Evolutionary conservation across 2,329 filamentous ascomycete genomes (phyloP).

Genomic region (Colletotrichum cordylinicola): DNA sequence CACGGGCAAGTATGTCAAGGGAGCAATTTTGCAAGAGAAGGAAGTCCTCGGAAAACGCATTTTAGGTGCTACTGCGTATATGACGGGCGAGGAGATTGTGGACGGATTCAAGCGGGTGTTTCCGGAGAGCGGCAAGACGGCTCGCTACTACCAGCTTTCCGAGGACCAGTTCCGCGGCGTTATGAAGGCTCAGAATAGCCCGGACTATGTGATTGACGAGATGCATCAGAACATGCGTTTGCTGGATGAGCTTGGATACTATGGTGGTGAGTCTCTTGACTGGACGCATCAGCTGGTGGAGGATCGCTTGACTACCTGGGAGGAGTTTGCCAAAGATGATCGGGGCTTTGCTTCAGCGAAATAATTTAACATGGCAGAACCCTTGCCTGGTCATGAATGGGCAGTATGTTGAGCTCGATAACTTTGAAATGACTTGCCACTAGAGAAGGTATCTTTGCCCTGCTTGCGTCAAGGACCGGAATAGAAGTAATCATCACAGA

Average conservation of each 20-base stretch:
- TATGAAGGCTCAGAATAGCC: slow-evolving; percentile 26
- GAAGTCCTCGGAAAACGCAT: slow-evolving; percentile 35
- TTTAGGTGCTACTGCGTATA: slow-evolving; percentile 40
- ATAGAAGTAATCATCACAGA: too few relatives aligned
- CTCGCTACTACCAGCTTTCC: slow-evolving; percentile 33
- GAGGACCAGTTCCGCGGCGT: slow-evolving; percentile 40
- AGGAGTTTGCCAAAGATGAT: slow-evolving; percentile 38
- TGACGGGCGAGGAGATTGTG: slow-evolving; percentile 35
- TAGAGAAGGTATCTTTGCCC: too few relatives aligned
- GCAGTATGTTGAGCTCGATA: too few relatives aligned
- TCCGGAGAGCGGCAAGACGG: slow-evolving; percentile 38
- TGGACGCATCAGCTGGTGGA: slow-evolving; percentile 37
- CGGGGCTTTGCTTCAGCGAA: slow-evolving; percentile 31
- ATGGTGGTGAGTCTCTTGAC: slow-evolving; percentile 35
- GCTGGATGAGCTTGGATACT: slow-evolving; percentile 47
- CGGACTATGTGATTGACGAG: slow-evolving; percentile 35
- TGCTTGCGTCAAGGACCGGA: too few relatives aligned
- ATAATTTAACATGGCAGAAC: too few relatives aligned
- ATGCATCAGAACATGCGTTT: slow-evolving; percentile 47
- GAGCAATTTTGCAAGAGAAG: slow-evolving; percentile 28
- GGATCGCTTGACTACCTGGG: slow-evolving; percentile 42
- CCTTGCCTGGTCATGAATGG: too few relatives aligned
- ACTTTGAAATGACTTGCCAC: too few relatives aligned
- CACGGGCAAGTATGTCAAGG: slow-evolving; percentile 43
- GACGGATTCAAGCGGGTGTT: slow-evolving; percentile 33